These are phyloP conservation scores for Blastomyces emzantsi DNA, from an alignment of 2,329 filamentous ascomycete species.

Conservation along the genomic window DNA sequence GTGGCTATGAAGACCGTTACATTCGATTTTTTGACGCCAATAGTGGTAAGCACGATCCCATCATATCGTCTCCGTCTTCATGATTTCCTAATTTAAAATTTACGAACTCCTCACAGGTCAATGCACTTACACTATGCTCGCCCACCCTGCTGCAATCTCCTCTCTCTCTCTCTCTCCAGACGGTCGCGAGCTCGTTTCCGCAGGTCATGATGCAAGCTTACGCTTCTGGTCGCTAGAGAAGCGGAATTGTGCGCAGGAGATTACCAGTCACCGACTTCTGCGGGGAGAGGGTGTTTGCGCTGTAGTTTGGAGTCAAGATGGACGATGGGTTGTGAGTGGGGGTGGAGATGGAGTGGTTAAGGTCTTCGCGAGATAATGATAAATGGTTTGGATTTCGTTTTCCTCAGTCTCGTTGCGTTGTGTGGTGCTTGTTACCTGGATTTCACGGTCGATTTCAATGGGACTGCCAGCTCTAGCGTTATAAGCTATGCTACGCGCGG, in stretches of 20 bases:
- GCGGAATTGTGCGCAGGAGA: slow-evolving; percentile 87
- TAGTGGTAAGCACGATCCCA: slow-evolving; percentile 63
- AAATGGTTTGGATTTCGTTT: slow-evolving; percentile 22
- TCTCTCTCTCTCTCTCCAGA: slow-evolving; percentile 86
- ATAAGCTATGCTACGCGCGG: not conserved
- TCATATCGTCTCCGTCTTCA: not conserved
- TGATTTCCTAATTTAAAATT: not conserved
- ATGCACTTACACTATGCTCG: slow-evolving; percentile 98
- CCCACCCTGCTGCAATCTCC: slow-evolving; percentile 87
- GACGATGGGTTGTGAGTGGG: slow-evolving; percentile 85
- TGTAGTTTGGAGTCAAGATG: slow-evolving; percentile 93
- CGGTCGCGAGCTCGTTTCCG: slow-evolving; percentile 87
- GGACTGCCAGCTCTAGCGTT: not conserved
- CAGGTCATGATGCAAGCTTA: slow-evolving; percentile 88
- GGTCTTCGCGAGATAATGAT: slow-evolving; percentile 53
- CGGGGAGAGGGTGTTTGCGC: slow-evolving; percentile 89
- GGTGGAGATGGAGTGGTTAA: slow-evolving; percentile 95
- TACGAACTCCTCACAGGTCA: slow-evolving; percentile 55
- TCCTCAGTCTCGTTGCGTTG: slow-evolving; percentile 18
- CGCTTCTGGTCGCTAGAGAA: slow-evolving; percentile 98
- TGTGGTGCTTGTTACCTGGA: slow-evolving; percentile 11
- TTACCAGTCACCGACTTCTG: slow-evolving; percentile 89
- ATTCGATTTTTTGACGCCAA: slow-evolving; percentile 98
- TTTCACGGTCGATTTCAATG: slow-evolving; percentile 18
- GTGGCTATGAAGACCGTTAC: slow-evolving; percentile 91